These are phyloP conservation scores for Recurvomyces mirabilis DNA, from an alignment of 495 filamentous ascomycete species.

Conservation along the genomic window DNA sequence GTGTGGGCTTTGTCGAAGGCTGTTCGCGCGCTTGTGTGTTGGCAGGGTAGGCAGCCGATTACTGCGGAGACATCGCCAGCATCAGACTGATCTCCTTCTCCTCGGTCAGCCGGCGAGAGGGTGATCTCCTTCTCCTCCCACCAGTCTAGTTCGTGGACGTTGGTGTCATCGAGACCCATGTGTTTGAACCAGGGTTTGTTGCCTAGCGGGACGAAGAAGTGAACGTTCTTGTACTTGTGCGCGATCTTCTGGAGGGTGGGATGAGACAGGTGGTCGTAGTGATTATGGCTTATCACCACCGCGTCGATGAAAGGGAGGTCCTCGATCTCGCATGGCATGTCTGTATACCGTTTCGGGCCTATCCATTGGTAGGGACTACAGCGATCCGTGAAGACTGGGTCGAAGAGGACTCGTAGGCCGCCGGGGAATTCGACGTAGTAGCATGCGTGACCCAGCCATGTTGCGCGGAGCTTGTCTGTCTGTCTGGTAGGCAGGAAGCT, in stretches of 20 bases:
- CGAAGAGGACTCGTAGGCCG: conserved; percentile 83
- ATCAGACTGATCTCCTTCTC: conserved; percentile 9
- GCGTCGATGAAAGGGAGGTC: conserved; percentile 79
- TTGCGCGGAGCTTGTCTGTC: conserved; percentile 60
- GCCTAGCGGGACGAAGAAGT: conserved; percentile 85
- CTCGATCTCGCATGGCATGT: conserved; percentile 61
- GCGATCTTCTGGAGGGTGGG: conserved; percentile 60
- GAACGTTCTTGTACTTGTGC: conserved; percentile 61
- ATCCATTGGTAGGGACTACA: conserved; percentile 65
- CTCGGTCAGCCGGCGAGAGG: conserved; percentile 30
- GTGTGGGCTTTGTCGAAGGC: conserved; percentile 59
- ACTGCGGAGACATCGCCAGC: conserved; percentile 52
- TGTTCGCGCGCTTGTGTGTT: conserved; percentile 65
- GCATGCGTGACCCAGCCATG: conserved; percentile 94
- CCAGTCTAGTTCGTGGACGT: conserved; percentile 89
- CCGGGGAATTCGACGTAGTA: conserved; percentile 86
- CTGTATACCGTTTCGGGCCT: conserved; percentile 72
- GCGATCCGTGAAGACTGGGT: conserved; percentile 85
- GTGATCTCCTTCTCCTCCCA: conserved; percentile 75
- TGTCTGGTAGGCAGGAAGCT: conserved; percentile 53
- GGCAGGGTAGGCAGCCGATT: conserved; percentile 73
- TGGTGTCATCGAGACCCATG: conserved; percentile 44
- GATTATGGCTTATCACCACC: conserved; percentile 83
- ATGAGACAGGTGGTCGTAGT: conserved; percentile 87
- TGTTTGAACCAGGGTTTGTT: conserved; percentile 73